Base-by-base conservation (phyloP, 2,329 filamentous ascomycete species). In the Ascochyta fabae region DNA sequence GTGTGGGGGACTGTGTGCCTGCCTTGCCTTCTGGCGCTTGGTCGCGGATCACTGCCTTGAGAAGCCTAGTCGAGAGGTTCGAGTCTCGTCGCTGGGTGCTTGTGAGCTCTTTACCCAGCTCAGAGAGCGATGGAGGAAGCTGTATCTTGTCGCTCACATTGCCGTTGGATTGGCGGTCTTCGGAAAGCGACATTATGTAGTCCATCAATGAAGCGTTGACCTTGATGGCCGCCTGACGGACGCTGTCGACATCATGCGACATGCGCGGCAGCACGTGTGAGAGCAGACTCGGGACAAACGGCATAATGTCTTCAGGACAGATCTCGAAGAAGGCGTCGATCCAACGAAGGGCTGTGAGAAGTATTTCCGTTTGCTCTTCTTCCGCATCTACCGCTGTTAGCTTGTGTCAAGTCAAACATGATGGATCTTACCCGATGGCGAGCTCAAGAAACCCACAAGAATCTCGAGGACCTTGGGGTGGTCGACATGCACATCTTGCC, bases 251-350 rank as follows among this genome's bases (percentile, higher is more conserved):
- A 48, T 89, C 91, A 69, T 93, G 96, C 5, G 94, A 94, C 84
- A 99, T 92, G 26, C 93, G 92, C 15, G 95, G 96, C 26, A 99
- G 84, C 52, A 99, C 89, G 69, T 97, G 91, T 1, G 92, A 92
- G 39, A 99, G 80, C 27, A 99, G 88, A 65, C 92, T 91, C 22
- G 96, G 96, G 0, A 96, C 95, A 74, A 98, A 98, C 4, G 91
- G 90, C 38, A 99, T 83, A 4, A 99, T 96, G 69, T 99, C 95
- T 72, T 97, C 95, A 0, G 95, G 94, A 66, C 93, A 97, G 41
- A 99, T 98, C 61, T 98, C 93, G 65, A 99, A 89, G 73, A 99
- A 97, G 56, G 90, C 90, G 63, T 97, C 92, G 61, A 99, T 92
- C 95, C 95, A 99, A 59, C 92, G 86, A 26, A 99, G 81, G 3